A percentile compares a stretch with the other conserved stretches of the same genome.
Evolutionary conservation across 78 protist species (phyloP).

Genomic region (slime mould (Dictyostelium discoideum)): DNA sequence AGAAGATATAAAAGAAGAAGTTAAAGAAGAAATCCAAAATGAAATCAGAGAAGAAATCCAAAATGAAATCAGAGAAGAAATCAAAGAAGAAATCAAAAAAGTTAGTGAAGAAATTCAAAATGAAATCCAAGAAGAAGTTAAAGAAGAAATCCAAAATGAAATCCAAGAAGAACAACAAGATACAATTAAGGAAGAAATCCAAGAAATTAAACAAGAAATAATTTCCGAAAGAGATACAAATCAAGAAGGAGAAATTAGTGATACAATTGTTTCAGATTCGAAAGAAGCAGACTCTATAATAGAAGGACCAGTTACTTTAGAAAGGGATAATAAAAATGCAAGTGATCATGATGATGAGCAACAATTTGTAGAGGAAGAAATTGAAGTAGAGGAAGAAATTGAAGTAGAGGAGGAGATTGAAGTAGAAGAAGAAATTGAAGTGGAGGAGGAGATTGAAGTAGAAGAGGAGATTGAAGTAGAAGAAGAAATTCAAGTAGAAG

Average conservation of each 20-base stretch:
- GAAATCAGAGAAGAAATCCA: neutral
- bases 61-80: neutral
- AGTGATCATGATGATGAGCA: neutral
- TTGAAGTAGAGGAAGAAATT: neutral
- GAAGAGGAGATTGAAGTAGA: neutral
- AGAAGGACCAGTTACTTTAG: neutral
- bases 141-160: neutral
- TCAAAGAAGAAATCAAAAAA: neutral
- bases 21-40: neutral
- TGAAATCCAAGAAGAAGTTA: neutral
- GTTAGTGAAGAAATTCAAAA: neutral
- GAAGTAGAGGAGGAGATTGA: neutral
- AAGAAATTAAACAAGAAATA: neutral
- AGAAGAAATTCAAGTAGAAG: neutral
- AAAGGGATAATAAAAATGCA: neutral
- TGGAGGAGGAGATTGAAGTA: neutral
- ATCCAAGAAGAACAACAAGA: neutral
- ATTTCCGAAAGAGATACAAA: neutral
- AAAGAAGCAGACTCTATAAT: neutral
- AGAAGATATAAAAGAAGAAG: neutral
- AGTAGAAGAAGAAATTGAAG: neutral
- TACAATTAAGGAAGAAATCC: neutral
- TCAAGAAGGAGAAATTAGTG: neutral
- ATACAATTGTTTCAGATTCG: neutral
- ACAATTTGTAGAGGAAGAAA: neutral